phyloP scores from a whole-genome alignment of 208 protist species.

The Acanthamoeba royreba region DNA sequence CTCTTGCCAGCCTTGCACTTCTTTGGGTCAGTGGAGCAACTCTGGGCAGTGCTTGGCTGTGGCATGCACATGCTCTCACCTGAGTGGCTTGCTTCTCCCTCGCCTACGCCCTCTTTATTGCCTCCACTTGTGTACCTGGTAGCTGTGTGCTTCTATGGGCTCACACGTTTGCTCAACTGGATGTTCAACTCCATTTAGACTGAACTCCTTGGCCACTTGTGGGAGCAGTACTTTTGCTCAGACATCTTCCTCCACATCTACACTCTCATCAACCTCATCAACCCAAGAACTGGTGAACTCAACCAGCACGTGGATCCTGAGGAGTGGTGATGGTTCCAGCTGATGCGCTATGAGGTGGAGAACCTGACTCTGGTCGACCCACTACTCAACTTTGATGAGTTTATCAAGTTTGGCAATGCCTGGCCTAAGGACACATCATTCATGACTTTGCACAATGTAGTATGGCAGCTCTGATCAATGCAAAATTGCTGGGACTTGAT shows the following conservation, averaged over 20 bases:
- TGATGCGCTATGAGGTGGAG: not conserved
- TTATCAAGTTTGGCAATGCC: not conserved
- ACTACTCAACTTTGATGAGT: not conserved
- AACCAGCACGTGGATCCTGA: not conserved
- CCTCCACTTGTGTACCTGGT: too few species aligned
- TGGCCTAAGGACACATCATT: not conserved
- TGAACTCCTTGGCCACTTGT: not conserved
- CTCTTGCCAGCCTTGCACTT: too few species aligned
- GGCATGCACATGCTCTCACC: too few species aligned
- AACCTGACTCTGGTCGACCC: not conserved
- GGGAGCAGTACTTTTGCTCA: not conserved
- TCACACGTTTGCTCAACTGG: not conserved
- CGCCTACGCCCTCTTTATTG: too few species aligned
- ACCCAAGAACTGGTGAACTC: not conserved
- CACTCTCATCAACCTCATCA: not conserved
- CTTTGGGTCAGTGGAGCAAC: too few species aligned
- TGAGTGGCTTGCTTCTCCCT: too few species aligned
- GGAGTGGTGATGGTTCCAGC: not conserved
- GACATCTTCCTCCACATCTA: not conserved
- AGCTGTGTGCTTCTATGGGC: not conserved
- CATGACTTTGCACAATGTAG: not conserved
- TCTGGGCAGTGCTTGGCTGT: too few species aligned
- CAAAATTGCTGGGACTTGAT: not conserved
- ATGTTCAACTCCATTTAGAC: not conserved
- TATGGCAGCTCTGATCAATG: not conserved